These are phyloP conservation scores for Penicillium sp. DNA, from an alignment of 2,329 filamentous ascomycete species.

Conservation along the genomic window DNA sequence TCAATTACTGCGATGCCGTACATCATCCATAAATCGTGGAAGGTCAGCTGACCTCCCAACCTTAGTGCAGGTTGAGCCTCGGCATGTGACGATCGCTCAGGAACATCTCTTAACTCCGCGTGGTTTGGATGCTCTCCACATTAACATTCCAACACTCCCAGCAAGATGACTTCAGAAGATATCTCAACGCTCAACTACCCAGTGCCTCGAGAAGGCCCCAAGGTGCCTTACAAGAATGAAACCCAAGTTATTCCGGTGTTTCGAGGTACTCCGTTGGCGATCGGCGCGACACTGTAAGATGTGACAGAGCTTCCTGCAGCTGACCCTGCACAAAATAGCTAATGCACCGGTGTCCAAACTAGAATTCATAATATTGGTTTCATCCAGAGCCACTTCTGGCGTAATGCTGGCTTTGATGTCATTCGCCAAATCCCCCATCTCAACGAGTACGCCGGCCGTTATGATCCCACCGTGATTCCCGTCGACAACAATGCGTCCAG, in stretches of 20 bases:
- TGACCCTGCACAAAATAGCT: slow-evolving; percentile 7
- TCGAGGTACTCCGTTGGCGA: slow-evolving; percentile 67
- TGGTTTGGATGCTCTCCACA: slow-evolving; percentile 4
- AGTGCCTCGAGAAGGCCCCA: slow-evolving; percentile 46
- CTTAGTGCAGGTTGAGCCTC: slow-evolving; percentile 20
- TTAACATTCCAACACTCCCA: background rate
- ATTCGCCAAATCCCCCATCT: slow-evolving; percentile 63
- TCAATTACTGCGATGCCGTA: background rate
- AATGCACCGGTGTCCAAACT: slow-evolving; percentile 9
- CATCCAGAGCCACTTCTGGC: slow-evolving; percentile 71
- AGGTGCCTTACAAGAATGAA: slow-evolving; percentile 54
- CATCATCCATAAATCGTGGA: background rate
- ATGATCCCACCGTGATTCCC: slow-evolving; percentile 64
- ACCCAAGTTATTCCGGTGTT: slow-evolving; percentile 72
- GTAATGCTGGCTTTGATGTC: slow-evolving; percentile 69
- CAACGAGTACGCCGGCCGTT: slow-evolving; percentile 59
- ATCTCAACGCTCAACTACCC: slow-evolving; percentile 46
- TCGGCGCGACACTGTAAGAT: slow-evolving; percentile 67
- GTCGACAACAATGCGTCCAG: slow-evolving; percentile 31
- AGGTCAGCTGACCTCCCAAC: slow-evolving; percentile 16
- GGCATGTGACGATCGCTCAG: slow-evolving; percentile 22
- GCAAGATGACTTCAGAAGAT: slow-evolving; percentile 32
- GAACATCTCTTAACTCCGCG: slow-evolving; percentile 15
- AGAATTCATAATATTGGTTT: slow-evolving; percentile 65
- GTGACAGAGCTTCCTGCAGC: slow-evolving; percentile 1